Evolutionary conservation across 225 moss, liverwort and hornwort species (phyloP).

Genomic region (Thuidium tamariscinum): DNA sequence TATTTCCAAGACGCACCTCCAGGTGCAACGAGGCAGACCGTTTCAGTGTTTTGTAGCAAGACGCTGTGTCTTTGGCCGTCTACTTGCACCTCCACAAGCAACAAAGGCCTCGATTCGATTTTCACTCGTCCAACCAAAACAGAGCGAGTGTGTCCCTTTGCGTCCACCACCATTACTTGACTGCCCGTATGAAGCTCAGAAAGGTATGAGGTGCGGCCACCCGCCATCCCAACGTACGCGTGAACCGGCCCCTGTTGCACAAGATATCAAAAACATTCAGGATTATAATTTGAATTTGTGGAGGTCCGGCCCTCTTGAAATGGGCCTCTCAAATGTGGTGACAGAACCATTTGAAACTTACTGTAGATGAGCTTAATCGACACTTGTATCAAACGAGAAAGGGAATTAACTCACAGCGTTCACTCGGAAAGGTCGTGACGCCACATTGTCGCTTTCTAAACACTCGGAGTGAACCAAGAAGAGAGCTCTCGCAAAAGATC

Average conservation of each 20-base stretch:
- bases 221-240: slow-evolving; percentile 79
- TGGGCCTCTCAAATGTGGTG: neutral
- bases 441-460: slow-evolving; percentile 54
- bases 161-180: slow-evolving; percentile 72
- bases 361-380: neutral
- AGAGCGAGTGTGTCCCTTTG: slow-evolving; percentile 60
- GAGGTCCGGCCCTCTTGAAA: neutral
- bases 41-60: slow-evolving; percentile 81
- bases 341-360: neutral
- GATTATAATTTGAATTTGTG: neutral
- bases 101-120: slow-evolving; percentile 76
- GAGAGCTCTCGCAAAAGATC: slow-evolving; percentile 87
- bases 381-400: neutral
- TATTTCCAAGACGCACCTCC: slow-evolving; percentile 34
- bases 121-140: slow-evolving; percentile 83
- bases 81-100: slow-evolving; percentile 84
- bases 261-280: neutral
- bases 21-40: slow-evolving; percentile 69
- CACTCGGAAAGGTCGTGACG: slow-evolving; percentile 87
- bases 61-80: slow-evolving; percentile 55
- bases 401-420: slow-evolving; percentile 62
- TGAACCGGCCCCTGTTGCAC: slow-evolving; percentile 75
- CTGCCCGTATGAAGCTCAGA: slow-evolving; percentile 79
- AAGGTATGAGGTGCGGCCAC: slow-evolving; percentile 71
- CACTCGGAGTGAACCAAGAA: slow-evolving; percentile 95